Base-by-base conservation (phyloP, 495 filamentous ascomycete species). In the Rhypophila decipiens region DNA sequence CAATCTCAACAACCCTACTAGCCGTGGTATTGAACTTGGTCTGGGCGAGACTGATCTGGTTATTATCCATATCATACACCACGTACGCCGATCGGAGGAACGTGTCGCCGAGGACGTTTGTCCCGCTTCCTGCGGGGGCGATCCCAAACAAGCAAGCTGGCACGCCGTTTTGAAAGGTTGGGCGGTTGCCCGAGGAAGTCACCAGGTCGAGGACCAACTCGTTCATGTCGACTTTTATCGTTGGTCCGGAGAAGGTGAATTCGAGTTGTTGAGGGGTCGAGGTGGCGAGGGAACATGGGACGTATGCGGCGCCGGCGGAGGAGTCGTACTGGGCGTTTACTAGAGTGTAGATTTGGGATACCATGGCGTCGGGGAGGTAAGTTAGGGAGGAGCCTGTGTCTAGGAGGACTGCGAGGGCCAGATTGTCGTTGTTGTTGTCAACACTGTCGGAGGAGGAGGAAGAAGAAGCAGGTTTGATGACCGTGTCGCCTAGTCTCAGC, bases 331-430 rank as follows among this genome's bases (percentile, higher is more conserved):
- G 65, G 29, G 86, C 88, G 22, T 73, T 66, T 47, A 90, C 72
- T 29, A 72, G 67, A 34, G 78, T 58, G 63, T 82, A 90, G 39
- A 98, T 79, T 5, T 61, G 60, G 20, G 75, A 50, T 22, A 79
- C 77, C 51, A 95, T 67, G 45, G 71, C 51, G 51, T 90, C 69
- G 4, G 91, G 91, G 0, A 98, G 80, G 64, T 95, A 96, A 39
- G 84, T 87, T 18, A 96, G 75, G n/a, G 83, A 88, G 49, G 80
- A 87, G 47, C 93, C 93, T n/a, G 90, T 90, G 64, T 98, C 93
- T 22, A 98, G 78, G 0, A 96, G 71, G 1, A 88, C 88, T 1
- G 82, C 81, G 7, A 88, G 61, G 9, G 76, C 77, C 39, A 84
- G 69, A n/a, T n/a, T n/a, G 49, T 79, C 70, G 17, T 67, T 64